These are phyloP conservation scores for Amylocarpus encephaloides DNA, from an alignment of 2,329 filamentous ascomycete species.

Conservation along the genomic window DNA sequence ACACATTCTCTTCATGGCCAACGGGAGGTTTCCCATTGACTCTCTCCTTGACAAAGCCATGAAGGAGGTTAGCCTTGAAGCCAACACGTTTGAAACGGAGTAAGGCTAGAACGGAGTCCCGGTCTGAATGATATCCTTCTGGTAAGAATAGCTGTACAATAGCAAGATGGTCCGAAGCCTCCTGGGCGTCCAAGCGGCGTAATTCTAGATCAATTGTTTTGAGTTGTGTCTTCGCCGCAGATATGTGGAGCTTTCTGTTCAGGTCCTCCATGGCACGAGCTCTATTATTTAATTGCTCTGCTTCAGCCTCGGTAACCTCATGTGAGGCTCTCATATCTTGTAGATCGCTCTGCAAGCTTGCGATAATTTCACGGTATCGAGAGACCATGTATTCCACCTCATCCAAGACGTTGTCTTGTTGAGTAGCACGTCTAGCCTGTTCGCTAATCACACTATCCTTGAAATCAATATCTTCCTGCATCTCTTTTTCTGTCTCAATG, in stretches of 20 bases:
- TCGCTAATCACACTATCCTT: conserved; percentile 81
- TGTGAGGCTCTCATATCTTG: conserved; percentile 90
- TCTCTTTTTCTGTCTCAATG: conserved; percentile 84
- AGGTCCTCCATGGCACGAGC: conserved; percentile 95
- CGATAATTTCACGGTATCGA: conserved; percentile 83
- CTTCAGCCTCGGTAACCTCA: conserved; percentile 86
- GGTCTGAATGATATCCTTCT: conserved; percentile 72
- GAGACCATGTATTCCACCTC: conserved; percentile 88
- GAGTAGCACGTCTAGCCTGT: conserved; percentile 62
- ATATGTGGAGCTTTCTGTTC: conserved; percentile 87
- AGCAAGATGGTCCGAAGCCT: conserved; percentile 78
- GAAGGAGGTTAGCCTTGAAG: conserved; percentile 80
- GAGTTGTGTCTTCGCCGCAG: conserved; percentile 82
- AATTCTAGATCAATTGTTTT: conserved; percentile 93
- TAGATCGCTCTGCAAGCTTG: conserved; percentile 75
- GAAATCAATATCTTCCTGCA: conserved; percentile 89
- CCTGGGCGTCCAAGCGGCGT: conserved; percentile 77
- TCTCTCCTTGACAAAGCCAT: conserved; percentile 72
- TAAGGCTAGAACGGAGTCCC: conserved; percentile 81
- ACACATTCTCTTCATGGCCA: conserved; percentile 69
- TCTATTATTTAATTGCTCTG: conserved; percentile 79
- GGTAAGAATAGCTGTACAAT: conserved; percentile 88
- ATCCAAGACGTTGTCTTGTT: conserved; percentile 74
- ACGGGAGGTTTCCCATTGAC: conserved; percentile 61
- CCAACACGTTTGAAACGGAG: conserved; percentile 80